A percentile compares a stretch with the other conserved stretches of the same genome.
Conservation (phyloP, 108 stramenopile genomes). For the Fistulifera pelliculosa region DNA sequence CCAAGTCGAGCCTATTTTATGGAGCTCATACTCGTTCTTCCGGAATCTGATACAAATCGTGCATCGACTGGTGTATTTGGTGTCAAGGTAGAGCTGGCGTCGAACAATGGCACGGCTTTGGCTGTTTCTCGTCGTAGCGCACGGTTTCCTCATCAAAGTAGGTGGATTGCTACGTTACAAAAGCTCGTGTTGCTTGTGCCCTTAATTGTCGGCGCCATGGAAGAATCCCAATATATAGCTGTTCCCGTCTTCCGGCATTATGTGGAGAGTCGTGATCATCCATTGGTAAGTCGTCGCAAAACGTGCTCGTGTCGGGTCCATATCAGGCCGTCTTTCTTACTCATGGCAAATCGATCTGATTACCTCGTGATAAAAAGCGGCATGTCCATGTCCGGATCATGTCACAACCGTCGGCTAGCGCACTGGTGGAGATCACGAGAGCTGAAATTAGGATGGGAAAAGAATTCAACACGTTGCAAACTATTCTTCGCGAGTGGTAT, state of each 20-base stretch:
- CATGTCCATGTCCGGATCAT: slow-evolving; percentile 2
- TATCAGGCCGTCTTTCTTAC: slow-evolving; percentile 9
- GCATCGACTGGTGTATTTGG: slow-evolving; percentile 47
- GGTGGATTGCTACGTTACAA: slow-evolving; percentile 40
- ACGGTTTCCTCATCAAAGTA: slow-evolving; percentile 65
- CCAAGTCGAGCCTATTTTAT: slow-evolving; percentile 45
- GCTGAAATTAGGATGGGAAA: slow-evolving; percentile 61
- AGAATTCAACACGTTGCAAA: slow-evolving; percentile 53
- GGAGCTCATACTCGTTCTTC: slow-evolving; percentile 51
- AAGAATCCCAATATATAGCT: slow-evolving; percentile 51
- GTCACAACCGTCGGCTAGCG: slow-evolving; percentile 10
- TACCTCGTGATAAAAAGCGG: slow-evolving; percentile 14
- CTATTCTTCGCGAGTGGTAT: slow-evolving; percentile 51
- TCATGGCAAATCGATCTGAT: slow-evolving; percentile 26
- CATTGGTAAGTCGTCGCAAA: slow-evolving; percentile 26
- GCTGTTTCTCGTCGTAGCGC: slow-evolving; percentile 55
- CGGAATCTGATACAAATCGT: slow-evolving; percentile 54
- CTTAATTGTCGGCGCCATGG: slow-evolving; percentile 43
- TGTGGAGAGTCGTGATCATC: slow-evolving; percentile 36
- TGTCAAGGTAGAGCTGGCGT: slow-evolving; percentile 37
- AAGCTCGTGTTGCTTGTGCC: slow-evolving; percentile 47
- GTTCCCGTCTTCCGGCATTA: slow-evolving; percentile 65
- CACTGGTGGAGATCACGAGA: slow-evolving; percentile 37
- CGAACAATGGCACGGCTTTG: slow-evolving; percentile 27
- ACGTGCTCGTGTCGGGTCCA: background rate